Evolutionary conservation across 495 filamentous ascomycete genomes (phyloP).

Genomic region (Pseudevernia furfuracea): DNA sequence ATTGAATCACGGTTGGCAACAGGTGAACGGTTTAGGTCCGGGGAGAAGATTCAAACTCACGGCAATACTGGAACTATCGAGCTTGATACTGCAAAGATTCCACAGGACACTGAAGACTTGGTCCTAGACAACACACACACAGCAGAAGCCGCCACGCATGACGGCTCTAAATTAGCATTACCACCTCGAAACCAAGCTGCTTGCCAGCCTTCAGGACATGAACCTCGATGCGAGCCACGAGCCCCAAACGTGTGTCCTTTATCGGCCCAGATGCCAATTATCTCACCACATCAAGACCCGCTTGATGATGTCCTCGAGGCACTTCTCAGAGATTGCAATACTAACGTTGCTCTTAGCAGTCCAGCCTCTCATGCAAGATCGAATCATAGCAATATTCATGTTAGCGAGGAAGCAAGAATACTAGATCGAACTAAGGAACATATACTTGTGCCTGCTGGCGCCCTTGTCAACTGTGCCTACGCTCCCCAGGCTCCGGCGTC

Average conservation of each 20-base stretch:
- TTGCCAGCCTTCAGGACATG: not conserved
- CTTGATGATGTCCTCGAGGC: slow-evolving; percentile 4
- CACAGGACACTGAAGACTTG: not conserved
- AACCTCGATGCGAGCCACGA: not conserved
- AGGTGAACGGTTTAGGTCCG: not conserved
- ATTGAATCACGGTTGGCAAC: not conserved
- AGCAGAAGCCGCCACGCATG: not conserved
- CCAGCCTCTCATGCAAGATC: not conserved
- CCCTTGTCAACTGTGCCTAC: too few relatives aligned
- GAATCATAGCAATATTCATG: not conserved
- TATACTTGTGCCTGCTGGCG: not conserved
- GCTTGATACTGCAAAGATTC: not conserved
- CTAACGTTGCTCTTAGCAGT: not conserved
- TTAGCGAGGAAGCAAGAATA: not conserved
- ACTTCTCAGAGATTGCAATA: slow-evolving; percentile 1
- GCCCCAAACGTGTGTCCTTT: not conserved
- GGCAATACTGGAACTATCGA: not conserved
- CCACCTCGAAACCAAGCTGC: not conserved
- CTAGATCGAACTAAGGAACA: not conserved
- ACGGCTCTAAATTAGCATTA: not conserved
- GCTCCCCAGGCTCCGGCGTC: not conserved
- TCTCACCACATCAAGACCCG: not conserved
- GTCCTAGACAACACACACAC: not conserved
- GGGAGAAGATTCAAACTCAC: not conserved
- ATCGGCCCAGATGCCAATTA: not conserved